Evolutionary conservation across 768 basidiomycete species (phyloP), one percentile per base, ranked within the genome.

Genomic region (Hericium erinaceus): DNA sequence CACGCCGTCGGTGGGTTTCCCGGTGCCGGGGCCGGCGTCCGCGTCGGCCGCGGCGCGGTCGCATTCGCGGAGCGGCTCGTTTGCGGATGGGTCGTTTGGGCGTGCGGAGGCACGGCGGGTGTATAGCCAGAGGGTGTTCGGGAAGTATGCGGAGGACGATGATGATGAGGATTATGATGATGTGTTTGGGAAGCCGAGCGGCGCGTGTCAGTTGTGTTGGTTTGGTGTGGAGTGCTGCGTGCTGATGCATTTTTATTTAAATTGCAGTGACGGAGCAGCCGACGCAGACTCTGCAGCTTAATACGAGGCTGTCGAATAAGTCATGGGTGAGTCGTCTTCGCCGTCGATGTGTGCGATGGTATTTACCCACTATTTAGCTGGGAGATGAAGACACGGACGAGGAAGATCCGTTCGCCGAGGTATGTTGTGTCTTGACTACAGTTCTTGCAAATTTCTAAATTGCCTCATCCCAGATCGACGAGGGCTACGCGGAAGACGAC

Each of bases 321-420:
- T 93, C 94, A 11, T 97, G 93, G 92, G 89, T 89, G 67, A 39
- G 76, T 61, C 20, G 15, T 18, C 18, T 39, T 39, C 13, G 52
- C 22, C 13, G 33, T 39, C 37, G 38, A 33, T 16, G 46, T 39
- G 12, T 40, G 33, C 18, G 52, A 11, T 16, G 40, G 38, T 48
- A 11, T 37, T 38, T 58, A 39, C 24, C 56, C n/a, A 54, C 49
- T 39, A 1, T 54, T n/a, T 60, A 89, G 85, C 72, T 88, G 55
- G 86, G 86, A 9, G 92, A 92, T 48, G 90, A 89, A 33, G 81
- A 89, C 38, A 83, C 82, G 2, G 93, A 95, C 57, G 94, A 95
- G 54, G 91, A 93, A 55, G 94, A 99, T 75, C 95, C 97, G 1
- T 99, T 99, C 64, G 94, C 95, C 2, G 92, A 94, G 75, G 92